Percentiles rank a stretch among this genome's conserved stretches.
Evolutionary conservation across 352 stramenopile species (phyloP).

Genomic region (Phytopythium vexans): DNA sequence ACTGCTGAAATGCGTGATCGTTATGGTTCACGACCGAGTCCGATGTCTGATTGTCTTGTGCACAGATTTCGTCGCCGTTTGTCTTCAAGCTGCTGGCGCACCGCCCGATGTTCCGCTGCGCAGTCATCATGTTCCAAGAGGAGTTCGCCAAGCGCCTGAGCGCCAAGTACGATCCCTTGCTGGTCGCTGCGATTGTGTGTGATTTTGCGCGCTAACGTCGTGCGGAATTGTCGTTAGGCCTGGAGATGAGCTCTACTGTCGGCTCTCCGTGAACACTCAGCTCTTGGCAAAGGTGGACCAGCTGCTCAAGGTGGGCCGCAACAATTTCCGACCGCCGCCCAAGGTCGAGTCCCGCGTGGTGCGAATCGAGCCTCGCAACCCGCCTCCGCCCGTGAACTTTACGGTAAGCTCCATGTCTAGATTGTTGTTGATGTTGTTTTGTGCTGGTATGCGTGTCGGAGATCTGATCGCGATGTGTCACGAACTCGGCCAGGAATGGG

Average conservation of each 20-base stretch:
- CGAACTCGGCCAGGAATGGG: constrained; percentile 88
- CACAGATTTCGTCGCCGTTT: constrained; percentile 95
- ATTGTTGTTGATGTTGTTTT: not conserved
- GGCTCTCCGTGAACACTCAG: constrained; percentile 98
- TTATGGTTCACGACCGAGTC: not conserved
- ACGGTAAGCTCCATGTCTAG: constrained; percentile 39
- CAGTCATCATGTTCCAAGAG: constrained; percentile 99
- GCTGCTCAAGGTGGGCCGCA: constrained; percentile 97
- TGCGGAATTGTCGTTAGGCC: constrained; percentile 43
- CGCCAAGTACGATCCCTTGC: constrained; percentile 68
- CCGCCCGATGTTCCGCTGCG: constrained; percentile 97
- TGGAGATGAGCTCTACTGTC: constrained; percentile 97
- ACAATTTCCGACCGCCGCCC: constrained; percentile 99
- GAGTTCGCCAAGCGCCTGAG: constrained; percentile 99
- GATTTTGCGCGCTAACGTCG: not conserved
- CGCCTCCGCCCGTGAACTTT: constrained; percentile 98
- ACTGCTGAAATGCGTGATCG: not conserved
- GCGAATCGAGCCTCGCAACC: constrained; percentile 97
- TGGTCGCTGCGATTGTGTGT: not conserved
- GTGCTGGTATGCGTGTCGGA: constrained; percentile 1
- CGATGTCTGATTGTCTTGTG: not conserved
- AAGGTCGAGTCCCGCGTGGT: constrained; percentile 96
- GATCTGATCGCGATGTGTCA: constrained; percentile 1
- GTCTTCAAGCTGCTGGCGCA: constrained; percentile 99
- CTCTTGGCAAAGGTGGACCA: constrained; percentile 98